phyloP scores from a whole-genome alignment of 2,329 filamentous ascomycete genomes.

The Cladophialophora chaetospira region DNA sequence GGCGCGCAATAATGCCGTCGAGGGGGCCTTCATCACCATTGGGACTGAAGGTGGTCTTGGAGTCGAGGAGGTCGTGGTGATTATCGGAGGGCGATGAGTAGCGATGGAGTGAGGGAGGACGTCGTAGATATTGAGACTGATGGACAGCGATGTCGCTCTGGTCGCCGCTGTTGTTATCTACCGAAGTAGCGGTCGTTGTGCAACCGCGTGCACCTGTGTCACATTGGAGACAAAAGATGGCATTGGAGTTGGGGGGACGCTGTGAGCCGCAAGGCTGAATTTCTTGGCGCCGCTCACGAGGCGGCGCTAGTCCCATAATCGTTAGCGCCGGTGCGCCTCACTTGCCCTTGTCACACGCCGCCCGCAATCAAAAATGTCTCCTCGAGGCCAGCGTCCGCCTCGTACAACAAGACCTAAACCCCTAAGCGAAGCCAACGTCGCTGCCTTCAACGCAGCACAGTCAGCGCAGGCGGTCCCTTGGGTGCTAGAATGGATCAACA shows the following conservation, averaged over 20 bases:
- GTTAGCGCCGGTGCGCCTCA: conserved; percentile 1
- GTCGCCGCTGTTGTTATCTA: too few species aligned
- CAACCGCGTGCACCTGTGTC: neutral
- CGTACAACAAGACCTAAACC: too few species aligned
- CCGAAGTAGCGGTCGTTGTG: neutral
- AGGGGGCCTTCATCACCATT: conserved; percentile 26
- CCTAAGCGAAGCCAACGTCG: neutral
- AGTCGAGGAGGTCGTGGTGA: neutral
- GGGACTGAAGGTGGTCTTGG: neutral
- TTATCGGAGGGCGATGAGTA: too few species aligned
- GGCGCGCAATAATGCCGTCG: conserved; percentile 27
- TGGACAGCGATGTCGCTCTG: too few species aligned
- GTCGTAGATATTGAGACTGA: too few species aligned
- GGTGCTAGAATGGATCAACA: conserved; percentile 52
- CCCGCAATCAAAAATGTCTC: too few species aligned
- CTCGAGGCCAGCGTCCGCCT: neutral
- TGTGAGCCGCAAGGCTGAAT: conserved; percentile 3
- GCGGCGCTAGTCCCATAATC: neutral
- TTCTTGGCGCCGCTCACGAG: neutral
- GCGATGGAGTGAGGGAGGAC: too few species aligned
- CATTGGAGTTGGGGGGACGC: neutral
- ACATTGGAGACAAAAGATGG: neutral
- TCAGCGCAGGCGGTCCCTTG: neutral
- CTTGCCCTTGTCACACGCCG: too few species aligned
- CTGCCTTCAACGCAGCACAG: neutral